Evolutionary conservation across 1,139 yeast species (phyloP).

Genomic region (Sporopachydermia cereana): DNA sequence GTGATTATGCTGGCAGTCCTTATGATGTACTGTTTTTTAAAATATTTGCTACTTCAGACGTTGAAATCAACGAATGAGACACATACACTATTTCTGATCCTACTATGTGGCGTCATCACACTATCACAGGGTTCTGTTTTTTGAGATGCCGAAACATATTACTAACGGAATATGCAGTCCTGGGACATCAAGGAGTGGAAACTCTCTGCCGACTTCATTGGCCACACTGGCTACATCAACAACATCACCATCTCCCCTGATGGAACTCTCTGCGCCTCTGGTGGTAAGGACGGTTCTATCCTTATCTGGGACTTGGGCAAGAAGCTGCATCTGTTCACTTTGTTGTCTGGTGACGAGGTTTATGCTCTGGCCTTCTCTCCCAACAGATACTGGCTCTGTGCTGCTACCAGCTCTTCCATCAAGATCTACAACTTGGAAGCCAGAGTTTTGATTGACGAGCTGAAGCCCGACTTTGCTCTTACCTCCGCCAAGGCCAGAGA

Average conservation of each 20-base stretch:
- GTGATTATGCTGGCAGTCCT: conserved; percentile 19
- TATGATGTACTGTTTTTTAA: conserved; percentile 43
- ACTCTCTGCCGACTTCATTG: conserved; percentile 92
- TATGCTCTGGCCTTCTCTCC: conserved; percentile 99
- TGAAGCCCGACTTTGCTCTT: conserved; percentile 94
- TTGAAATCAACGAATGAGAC: conserved; percentile 79
- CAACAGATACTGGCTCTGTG: conserved; percentile 99
- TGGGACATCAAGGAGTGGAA: conserved; percentile 88
- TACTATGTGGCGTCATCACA: conserved; percentile 6
- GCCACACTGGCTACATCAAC: conserved; percentile 99
- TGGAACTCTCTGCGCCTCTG: conserved; percentile 98
- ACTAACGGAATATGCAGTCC: conserved; percentile 52
- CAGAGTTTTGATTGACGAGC: conserved; percentile 92
- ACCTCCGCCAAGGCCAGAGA: conserved; percentile 80
- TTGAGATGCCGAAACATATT: background rate
- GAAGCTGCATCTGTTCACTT: conserved; percentile 85
- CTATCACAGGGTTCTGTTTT: background rate
- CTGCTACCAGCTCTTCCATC: conserved; percentile 97
- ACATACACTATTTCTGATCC: conserved; percentile 95
- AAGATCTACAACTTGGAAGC: conserved; percentile 98
- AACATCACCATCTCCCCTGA: conserved; percentile 98
- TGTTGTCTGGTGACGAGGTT: conserved; percentile 93
- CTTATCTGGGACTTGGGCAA: conserved; percentile 97
- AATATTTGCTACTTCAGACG: conserved; percentile 99
- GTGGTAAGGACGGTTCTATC: conserved; percentile 99